These are phyloP conservation scores for Pezicula carpinea DNA, from an alignment of 2,329 filamentous ascomycete species.

Conservation along the genomic window DNA sequence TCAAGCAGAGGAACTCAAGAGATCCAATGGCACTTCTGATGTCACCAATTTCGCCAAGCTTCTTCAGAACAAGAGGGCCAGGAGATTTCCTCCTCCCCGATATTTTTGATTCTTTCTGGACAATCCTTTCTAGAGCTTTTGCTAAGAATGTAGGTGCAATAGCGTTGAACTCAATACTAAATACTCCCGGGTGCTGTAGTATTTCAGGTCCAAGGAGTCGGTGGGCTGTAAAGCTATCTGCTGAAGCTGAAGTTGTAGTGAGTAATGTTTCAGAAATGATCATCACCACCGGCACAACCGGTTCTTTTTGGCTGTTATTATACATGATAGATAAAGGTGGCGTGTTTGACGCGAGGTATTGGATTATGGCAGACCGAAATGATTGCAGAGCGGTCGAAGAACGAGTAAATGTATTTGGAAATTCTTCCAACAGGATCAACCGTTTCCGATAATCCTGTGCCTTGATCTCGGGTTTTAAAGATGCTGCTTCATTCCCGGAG, in stretches of 20 bases:
- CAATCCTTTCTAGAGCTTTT: conserved; percentile 76
- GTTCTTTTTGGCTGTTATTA: conserved; percentile 32
- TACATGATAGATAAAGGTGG: conserved; percentile 47
- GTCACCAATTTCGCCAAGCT: conserved; percentile 81
- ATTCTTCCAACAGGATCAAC: conserved; percentile 75
- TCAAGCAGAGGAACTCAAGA: conserved; percentile 85
- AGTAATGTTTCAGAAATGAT: conserved; percentile 88
- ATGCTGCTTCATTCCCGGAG: conserved; percentile 23
- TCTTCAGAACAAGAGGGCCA: conserved; percentile 72
- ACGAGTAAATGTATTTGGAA: conserved; percentile 69
- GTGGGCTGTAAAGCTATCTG: conserved; percentile 91
- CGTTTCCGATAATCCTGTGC: conserved; percentile 36
- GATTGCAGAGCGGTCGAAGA: conserved; percentile 60
- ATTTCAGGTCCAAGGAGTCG: conserved; percentile 84
- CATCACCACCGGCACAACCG: conserved; percentile 73
- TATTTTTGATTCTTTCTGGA: conserved; percentile 78
- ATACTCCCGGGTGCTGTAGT: conserved; percentile 71
- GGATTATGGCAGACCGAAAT: conserved; percentile 71
- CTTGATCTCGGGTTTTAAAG: conserved; percentile 24
- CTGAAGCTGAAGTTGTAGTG: conserved; percentile 76
- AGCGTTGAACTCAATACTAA: conserved; percentile 85
- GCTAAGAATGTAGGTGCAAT: conserved; percentile 81
- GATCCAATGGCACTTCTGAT: conserved; percentile 89
- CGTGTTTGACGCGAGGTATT: conserved; percentile 67
- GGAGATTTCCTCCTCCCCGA: conserved; percentile 73